phyloP scores from a whole-genome alignment of 495 filamentous ascomycete genomes.

The Bombardia bombarda region DNA sequence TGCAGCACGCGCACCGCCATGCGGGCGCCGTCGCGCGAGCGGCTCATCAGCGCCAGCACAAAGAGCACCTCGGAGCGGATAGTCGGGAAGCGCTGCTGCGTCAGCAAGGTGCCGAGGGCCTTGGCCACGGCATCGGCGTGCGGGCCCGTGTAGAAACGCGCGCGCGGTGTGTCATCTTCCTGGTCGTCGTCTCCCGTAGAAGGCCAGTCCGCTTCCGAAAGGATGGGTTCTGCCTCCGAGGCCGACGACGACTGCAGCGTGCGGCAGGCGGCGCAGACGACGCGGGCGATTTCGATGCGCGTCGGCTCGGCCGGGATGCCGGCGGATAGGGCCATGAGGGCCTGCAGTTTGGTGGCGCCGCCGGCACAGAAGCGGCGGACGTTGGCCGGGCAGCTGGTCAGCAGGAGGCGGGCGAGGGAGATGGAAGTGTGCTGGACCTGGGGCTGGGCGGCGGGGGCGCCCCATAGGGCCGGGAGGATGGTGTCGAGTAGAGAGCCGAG shows the following conservation, averaged over 20 bases:
- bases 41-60: constrained; percentile 61
- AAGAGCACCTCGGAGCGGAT: constrained; percentile 69
- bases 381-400: constrained; percentile 50
- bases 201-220: constrained; percentile 1
- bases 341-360: constrained; percentile 45
- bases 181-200: not conserved
- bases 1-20: constrained; percentile 44
- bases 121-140: constrained; percentile 40
- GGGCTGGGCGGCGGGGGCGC: constrained; percentile 45
- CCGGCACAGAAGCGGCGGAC: constrained; percentile 39
- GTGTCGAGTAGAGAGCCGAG: constrained; percentile 43
- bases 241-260: constrained; percentile 26
- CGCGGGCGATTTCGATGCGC: constrained; percentile 66
- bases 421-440: constrained; percentile 65
- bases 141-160: constrained; percentile 43
- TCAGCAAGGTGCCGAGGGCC: constrained; percentile 54
- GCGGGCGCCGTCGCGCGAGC: constrained; percentile 37
- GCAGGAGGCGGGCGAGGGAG: constrained; percentile 58
- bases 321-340: constrained; percentile 50
- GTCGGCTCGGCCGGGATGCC: constrained; percentile 56
- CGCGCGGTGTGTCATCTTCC: not conserved
- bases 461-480: constrained; percentile 54
- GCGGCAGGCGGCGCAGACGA: constrained; percentile 56
- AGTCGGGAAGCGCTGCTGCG: constrained; percentile 60
- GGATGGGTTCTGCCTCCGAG: constrained; percentile 2